phyloP scores from a whole-genome alignment of 1,139 yeast species.

The Barnettozyma hawaiiensis region DNA sequence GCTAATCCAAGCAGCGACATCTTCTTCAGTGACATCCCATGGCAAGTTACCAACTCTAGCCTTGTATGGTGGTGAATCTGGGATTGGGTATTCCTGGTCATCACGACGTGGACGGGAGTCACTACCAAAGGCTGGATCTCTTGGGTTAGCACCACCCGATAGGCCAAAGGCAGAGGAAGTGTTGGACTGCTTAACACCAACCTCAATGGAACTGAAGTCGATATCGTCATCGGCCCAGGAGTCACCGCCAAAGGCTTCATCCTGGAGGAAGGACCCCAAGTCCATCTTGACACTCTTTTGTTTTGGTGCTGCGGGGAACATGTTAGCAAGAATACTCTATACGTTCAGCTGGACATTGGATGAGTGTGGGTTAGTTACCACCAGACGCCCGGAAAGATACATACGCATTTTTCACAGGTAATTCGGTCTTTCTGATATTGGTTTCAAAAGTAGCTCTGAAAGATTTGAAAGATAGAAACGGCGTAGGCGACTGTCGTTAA shows the following conservation, averaged over 20 bases:
- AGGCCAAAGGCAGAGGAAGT: constrained; percentile 12
- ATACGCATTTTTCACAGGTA: constrained; percentile 6
- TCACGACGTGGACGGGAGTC: constrained; percentile 31
- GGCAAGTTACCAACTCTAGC: constrained; percentile 86
- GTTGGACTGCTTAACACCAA: constrained; percentile 15
- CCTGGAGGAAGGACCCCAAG: constrained; percentile 48
- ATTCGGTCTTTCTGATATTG: neutral
- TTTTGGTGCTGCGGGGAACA: constrained; percentile 40
- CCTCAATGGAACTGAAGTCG: constrained; percentile 42
- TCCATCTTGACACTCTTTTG: constrained; percentile 50
- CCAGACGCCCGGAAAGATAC: neutral
- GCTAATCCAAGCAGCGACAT: constrained; percentile 61
- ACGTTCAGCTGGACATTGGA: no score
- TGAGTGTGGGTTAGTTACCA: no score
- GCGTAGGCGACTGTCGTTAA: neutral
- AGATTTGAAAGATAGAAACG: neutral
- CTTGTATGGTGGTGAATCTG: constrained; percentile 87
- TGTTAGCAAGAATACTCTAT: constrained; percentile 9
- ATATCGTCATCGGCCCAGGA: constrained; percentile 79
- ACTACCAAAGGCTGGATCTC: constrained; percentile 34
- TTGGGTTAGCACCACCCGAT: constrained; percentile 28
- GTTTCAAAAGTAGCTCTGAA: neutral
- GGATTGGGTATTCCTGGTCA: constrained; percentile 75
- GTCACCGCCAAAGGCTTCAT: constrained; percentile 51
- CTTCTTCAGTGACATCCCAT: constrained; percentile 70